Percentiles rank a stretch among this genome's conserved stretches.
Conservation (phyloP, 78 protist genomes). For the Paulinella micropora region DNA sequence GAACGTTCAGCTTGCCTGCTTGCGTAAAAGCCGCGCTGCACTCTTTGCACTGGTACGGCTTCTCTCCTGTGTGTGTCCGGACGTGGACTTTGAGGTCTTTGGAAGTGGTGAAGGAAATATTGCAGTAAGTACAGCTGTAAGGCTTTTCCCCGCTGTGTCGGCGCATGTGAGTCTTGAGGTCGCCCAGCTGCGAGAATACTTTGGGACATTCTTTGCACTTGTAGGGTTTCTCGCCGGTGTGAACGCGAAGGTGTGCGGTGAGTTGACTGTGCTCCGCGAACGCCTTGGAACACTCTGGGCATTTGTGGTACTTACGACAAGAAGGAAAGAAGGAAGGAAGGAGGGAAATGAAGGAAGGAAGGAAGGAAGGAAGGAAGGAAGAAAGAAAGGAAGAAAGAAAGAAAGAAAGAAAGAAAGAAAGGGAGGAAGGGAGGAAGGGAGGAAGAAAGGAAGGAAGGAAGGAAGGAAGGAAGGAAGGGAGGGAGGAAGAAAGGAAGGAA, state of each 20-base stretch:
- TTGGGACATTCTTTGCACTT: neutral
- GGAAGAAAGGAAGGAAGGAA: no score
- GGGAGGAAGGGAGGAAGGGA: no score
- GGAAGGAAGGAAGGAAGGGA: no score
- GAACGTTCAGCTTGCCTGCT: neutral
- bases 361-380: no score
- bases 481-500: no score
- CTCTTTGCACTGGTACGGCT: neutral
- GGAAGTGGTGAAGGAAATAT: neutral
- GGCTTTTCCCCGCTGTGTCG: neutral
- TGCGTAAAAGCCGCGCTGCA: neutral
- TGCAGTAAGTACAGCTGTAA: neutral
- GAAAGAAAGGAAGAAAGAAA: no score
- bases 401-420: no score
- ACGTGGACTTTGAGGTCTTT: neutral
- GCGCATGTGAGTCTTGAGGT: neutral
- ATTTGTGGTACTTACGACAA: no score
- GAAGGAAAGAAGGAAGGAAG: no score
- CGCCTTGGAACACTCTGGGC: no score
- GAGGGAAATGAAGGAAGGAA: no score
- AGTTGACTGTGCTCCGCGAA: neutral
- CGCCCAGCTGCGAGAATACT: neutral
- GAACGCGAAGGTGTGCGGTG: neutral
- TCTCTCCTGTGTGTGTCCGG: neutral
- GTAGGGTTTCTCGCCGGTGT: conserved; percentile 11